Percentiles rank a stretch among this genome's conserved stretches.
These are phyloP conservation scores for Colletotrichum higginsianum DNA, from an alignment of 2,329 filamentous ascomycete species.

Conservation along the genomic window DNA sequence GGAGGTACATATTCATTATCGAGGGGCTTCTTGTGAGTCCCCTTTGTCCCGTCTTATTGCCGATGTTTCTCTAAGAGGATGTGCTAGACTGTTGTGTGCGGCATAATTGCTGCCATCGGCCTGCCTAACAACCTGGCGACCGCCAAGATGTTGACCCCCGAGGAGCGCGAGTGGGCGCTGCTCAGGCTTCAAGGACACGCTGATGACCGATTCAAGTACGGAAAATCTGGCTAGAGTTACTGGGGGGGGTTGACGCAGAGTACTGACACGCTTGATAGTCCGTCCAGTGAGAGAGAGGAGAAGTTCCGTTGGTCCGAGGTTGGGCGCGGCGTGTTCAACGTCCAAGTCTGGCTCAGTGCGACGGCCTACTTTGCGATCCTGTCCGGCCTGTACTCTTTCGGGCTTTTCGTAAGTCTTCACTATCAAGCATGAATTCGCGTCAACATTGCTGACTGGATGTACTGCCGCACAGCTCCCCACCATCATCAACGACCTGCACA, in stretches of 20 bases:
- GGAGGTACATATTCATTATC: constrained; percentile 75
- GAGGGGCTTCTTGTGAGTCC: constrained; percentile 67
- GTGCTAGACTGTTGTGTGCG: constrained; percentile 67
- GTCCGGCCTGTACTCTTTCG: constrained; percentile 73
- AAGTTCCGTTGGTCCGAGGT: constrained; percentile 75
- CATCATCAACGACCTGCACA: constrained; percentile 71
- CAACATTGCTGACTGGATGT: neutral
- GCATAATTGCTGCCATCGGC: constrained; percentile 64
- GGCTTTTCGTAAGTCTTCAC: constrained; percentile 69
- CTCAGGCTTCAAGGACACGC: constrained; percentile 58
- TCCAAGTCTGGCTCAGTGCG: constrained; percentile 75
- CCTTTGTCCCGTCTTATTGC: rapidly evolving
- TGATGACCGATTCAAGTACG: constrained; percentile 53
- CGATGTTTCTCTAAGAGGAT: constrained; percentile 25
- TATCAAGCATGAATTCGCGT: constrained; percentile 1
- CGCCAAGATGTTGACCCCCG: constrained; percentile 66
- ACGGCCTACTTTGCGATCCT: constrained; percentile 73
- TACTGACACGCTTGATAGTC: constrained; percentile 25
- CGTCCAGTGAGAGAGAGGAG: constrained; percentile 56
- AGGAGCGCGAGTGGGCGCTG: constrained; percentile 66
- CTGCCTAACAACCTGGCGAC: constrained; percentile 70
- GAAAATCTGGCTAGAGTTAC: neutral
- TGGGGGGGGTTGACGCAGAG: neutral
- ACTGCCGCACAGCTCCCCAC: constrained; percentile 66
- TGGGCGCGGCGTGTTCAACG: constrained; percentile 70